Base-by-base conservation (phyloP, 1,139 yeast genomes). In the Kazachstania sp. region DNA sequence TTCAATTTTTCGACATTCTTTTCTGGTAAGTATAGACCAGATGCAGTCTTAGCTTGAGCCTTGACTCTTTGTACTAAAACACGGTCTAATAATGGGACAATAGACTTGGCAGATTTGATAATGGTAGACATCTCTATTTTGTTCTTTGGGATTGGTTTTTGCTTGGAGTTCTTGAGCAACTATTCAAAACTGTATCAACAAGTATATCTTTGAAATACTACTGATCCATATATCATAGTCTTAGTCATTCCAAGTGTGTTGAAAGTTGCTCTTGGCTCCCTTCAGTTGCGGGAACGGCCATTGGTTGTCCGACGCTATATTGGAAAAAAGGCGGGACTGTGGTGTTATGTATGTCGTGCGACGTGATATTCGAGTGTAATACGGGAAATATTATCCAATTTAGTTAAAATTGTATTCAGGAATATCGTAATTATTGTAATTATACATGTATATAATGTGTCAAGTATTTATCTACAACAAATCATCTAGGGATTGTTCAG, bases 11-110 rank as follows among this genome's bases (percentile, higher is more conserved):
- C 94, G 61, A 84, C 95, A 75, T 90, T 88, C 75, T 87, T 87
- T 73, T 92, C 98, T 54, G 98, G 98, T 57, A 92, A 85, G 74
- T 81, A 87, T 65, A 92, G 80, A 63, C 98, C 98, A 42, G 95
- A 83, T 48, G 96, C 86, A 50, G 98, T 92, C 74, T 88, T 79
- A 61, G 92, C 78, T 64, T 87, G 82, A 51, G 96, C 95, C 77
- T 88, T 88, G 64, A 86, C 71, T 71, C 96, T 85, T 74, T 88
- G 96, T 54, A 92, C 96, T 57, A 92, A 79, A 51, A 92, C 92
- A 72, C 97, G 85, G 81, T 92, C 97, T 61, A 92, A 77, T 60
- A 92, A 80, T 56, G 98, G 98, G 61, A 83, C 81, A 64, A 92
- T 84, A 55, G 88, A 77, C 71, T 86, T 83, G 59, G 88, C 94